phyloP scores from a whole-genome alignment of 1,139 yeast genomes.

The Spathaspora sp. region DNA sequence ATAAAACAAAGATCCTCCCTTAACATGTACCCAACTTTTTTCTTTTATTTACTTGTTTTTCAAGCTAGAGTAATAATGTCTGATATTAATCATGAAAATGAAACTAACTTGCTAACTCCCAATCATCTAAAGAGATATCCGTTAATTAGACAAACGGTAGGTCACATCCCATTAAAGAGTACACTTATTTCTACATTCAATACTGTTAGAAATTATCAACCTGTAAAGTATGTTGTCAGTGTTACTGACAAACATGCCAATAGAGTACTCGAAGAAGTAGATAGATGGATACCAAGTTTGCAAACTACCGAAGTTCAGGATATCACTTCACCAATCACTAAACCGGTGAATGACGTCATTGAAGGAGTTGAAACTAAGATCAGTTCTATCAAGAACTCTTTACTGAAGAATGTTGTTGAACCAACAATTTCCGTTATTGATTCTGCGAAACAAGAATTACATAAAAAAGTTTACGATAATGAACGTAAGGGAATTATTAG shows the following conservation, averaged over 20 bases:
- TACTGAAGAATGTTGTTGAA: slow-evolving; percentile 26
- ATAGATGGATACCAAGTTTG: slow-evolving; percentile 32
- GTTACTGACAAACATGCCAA: slow-evolving; percentile 33
- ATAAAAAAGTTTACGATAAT: slow-evolving; percentile 40
- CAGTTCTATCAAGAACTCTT: slow-evolving; percentile 22
- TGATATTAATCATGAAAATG: background rate
- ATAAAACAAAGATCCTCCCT: slow-evolving; percentile 2
- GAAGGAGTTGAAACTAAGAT: slow-evolving; percentile 28
- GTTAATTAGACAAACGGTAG: slow-evolving; percentile 19
- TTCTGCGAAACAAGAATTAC: slow-evolving; percentile 23
- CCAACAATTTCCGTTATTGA: slow-evolving; percentile 49
- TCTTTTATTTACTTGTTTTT: slow-evolving; percentile 14
- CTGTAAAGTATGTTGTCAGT: slow-evolving; percentile 25
- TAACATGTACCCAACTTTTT: slow-evolving; percentile 14
- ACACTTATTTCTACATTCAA: slow-evolving; percentile 18
- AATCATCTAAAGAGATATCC: slow-evolving; percentile 27
- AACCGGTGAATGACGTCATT: slow-evolving; percentile 38
- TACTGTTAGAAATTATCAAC: slow-evolving; percentile 23
- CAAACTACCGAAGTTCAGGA: slow-evolving; percentile 40
- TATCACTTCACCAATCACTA: slow-evolving; percentile 41
- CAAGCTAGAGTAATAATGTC: slow-evolving; percentile 12
- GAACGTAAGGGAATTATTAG: slow-evolving; percentile 63
- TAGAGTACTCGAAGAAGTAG: slow-evolving; percentile 33
- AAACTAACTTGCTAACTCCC: slow-evolving; percentile 6
- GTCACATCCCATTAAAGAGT: slow-evolving; percentile 22